Base-by-base conservation (phyloP, 352 stramenopile genomes). In the Blastocystis sp. region DNA sequence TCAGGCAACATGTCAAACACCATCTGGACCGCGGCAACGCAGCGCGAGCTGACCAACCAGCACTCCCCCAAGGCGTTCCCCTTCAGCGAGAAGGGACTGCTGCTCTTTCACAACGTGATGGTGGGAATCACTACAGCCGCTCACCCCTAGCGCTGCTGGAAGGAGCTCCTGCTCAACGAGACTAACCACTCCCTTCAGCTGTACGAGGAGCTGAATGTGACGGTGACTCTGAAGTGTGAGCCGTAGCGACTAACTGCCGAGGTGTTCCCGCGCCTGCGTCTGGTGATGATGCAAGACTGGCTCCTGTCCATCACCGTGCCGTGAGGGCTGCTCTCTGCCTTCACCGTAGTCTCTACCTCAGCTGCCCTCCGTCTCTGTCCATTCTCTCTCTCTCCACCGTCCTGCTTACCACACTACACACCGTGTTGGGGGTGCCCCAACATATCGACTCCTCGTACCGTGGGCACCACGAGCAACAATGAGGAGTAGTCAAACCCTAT, bases 81-180 rank as follows among this genome's bases (percentile, higher is more conserved):
- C 38, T 48, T 45, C 23, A 67, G 74, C 45, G 74, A 84, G 34
- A 84, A 67, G 74, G 48, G n/a, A 14, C 34, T 52, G 2, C 66
- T 43, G 14, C 56, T 84, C 0, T 84, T 70, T 1, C 34, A 69
- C n/a, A 64, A 28, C 3, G 28, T 84, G 5, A 69, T 84, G 74
- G 74, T 84, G 21, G 28, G 38, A 4, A 21, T 70, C 5, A 23
- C 52, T 11, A 19, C 23, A 17, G 28, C 1, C 45, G 2, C 19
- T 84, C 34, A 59, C 23, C 40, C n/a, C 11, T 84, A 84, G 74
- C 48, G 74, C 65, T 84, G 74, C 28, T 84, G 74, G 74, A 84
- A 84, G 28, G 74, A 84, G 45, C 43, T 84, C 3, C 56, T 84
- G n/a, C 61, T 84, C n/a, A 66, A 84, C 48, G 74, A 84, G 48